Conservation (phyloP, 2,329 filamentous ascomycete species). For the Coniella vitis region DNA sequence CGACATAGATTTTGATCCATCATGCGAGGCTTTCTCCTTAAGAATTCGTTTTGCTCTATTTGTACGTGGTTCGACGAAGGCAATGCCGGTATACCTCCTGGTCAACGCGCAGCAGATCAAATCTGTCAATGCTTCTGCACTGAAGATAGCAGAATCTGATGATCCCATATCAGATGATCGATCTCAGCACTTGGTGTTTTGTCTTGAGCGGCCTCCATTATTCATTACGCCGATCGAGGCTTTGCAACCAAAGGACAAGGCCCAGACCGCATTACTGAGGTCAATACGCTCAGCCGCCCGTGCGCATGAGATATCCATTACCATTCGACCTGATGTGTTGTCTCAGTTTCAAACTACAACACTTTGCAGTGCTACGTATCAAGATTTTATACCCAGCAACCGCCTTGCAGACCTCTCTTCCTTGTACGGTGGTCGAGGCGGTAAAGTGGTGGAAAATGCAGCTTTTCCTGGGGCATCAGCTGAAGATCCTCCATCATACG, state of each 20-base stretch:
- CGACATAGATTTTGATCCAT: neutral
- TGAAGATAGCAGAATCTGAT: neutral
- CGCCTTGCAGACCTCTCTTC: neutral
- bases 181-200: neutral
- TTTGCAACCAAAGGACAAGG: conserved; percentile 7
- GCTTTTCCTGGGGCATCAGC: neutral
- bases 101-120: neutral
- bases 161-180: neutral
- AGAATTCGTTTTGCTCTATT: neutral
- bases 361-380: conserved; percentile 2
- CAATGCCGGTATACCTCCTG: neutral
- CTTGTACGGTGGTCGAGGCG: conserved; percentile 3
- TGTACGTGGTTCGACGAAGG: neutral
- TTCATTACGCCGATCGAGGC: neutral
- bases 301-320: conserved; percentile 1
- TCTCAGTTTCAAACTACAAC: neutral
- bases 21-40: neutral
- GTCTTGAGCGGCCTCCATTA: neutral
- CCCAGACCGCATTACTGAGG: conserved; percentile 7
- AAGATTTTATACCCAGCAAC: neutral
- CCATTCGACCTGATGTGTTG: neutral
- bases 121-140: neutral
- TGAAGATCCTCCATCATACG: conserved; percentile 6
- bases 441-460: conserved; percentile 1
- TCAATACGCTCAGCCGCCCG: conserved; percentile 5